These are phyloP conservation scores for Lizonia empirigonia DNA, from an alignment of 2,329 filamentous ascomycete genomes.

Conservation along the genomic window DNA sequence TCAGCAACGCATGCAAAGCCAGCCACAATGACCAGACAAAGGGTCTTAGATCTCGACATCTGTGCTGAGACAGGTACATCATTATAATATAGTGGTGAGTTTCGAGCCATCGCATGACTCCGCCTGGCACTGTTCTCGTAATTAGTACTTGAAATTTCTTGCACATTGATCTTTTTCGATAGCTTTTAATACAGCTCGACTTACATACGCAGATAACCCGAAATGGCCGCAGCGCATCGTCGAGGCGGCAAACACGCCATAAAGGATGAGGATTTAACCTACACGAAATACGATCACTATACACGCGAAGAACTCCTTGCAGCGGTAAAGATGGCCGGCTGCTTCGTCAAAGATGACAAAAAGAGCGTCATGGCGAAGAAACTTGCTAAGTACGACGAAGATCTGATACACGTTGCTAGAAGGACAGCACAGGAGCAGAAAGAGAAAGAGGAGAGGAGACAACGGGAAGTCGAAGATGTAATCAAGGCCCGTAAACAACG, in stretches of 20 bases:
- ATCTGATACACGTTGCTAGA: slow-evolving; percentile 4
- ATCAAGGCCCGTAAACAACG: slow-evolving; percentile 8
- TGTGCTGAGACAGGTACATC: not conserved
- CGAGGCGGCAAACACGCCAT: slow-evolving; percentile 41
- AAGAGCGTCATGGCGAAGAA: slow-evolving; percentile 36
- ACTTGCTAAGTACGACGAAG: slow-evolving; percentile 21
- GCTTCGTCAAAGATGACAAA: slow-evolving; percentile 40
- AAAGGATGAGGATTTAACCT: slow-evolving; percentile 32
- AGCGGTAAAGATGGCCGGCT: slow-evolving; percentile 24
- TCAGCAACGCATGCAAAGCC: not conserved
- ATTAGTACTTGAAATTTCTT: too few species aligned
- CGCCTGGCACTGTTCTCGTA: too few species aligned
- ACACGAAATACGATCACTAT: slow-evolving; percentile 38
- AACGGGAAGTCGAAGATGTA: slow-evolving; percentile 10
- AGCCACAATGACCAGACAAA: not conserved
- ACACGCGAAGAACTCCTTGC: slow-evolving; percentile 30
- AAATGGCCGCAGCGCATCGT: slow-evolving; percentile 25
- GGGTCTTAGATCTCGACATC: not conserved
- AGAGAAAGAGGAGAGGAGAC: slow-evolving; percentile 14
- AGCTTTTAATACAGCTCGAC: too few species aligned
- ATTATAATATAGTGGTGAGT: too few species aligned
- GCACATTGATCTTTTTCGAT: too few species aligned
- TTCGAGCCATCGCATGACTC: not conserved
- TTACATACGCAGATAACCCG: too few species aligned
- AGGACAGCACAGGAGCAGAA: slow-evolving; percentile 17